phyloP scores from a whole-genome alignment of 2,329 filamentous ascomycete genomes.

The Cyphellophora attinorum region DNA sequence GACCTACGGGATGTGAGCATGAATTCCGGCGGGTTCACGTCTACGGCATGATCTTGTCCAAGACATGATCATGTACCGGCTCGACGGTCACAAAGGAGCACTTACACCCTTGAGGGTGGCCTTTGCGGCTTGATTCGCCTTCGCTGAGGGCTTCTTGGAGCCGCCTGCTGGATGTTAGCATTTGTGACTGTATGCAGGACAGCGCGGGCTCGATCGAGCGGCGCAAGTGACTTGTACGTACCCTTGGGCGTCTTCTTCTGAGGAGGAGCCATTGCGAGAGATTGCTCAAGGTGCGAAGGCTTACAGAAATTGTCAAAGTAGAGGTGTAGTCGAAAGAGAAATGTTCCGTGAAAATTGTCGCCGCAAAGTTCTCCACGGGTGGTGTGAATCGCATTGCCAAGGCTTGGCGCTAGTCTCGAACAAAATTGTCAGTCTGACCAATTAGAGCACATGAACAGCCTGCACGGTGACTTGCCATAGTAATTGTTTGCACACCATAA shows the following conservation, averaged over 20 bases:
- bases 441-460: too few relatives aligned
- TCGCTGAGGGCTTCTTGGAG: constrained; percentile 52
- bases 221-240: constrained; percentile 6
- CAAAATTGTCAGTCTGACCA: too few relatives aligned
- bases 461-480: too few relatives aligned
- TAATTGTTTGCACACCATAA: too few relatives aligned
- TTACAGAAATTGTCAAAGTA: too few relatives aligned
- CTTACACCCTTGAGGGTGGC: constrained; percentile 92
- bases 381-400: too few relatives aligned
- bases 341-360: not conserved
- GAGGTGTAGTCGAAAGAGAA: not conserved
- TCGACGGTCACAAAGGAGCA: constrained; percentile 37
- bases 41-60: too few relatives aligned
- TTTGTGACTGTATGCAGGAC: not conserved
- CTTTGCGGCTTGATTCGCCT: constrained; percentile 91
- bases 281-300: too few relatives aligned
- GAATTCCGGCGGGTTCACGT: not conserved
- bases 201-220: too few relatives aligned
- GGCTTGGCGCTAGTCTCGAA: too few relatives aligned
- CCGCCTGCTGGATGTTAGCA: constrained; percentile 5
- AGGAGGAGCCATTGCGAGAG: constrained; percentile 18
- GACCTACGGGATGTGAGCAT: constrained; percentile 39
- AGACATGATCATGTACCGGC: not conserved
- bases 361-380: too few relatives aligned
- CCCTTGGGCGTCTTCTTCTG: constrained; percentile 19